phyloP scores from a whole-genome alignment of 345 rosid species.

The Salix koriyanagi region DNA sequence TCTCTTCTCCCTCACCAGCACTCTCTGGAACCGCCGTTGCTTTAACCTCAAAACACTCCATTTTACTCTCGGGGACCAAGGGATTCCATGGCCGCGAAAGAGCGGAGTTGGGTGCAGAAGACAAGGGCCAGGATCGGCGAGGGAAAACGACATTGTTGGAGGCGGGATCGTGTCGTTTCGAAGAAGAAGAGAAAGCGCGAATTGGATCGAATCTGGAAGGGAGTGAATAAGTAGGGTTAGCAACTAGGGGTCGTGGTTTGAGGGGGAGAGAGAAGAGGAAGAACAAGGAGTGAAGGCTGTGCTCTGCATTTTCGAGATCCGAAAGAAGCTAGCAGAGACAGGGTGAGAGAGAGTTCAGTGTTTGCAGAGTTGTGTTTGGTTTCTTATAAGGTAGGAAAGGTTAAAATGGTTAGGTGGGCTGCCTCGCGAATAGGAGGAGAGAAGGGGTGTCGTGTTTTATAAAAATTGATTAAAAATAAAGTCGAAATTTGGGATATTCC shows the following conservation, averaged over 20 bases:
- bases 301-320: conserved; percentile 67
- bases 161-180: conserved; percentile 30
- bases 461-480: too few relatives aligned
- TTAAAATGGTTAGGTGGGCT: too few relatives aligned
- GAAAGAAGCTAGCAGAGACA: not conserved
- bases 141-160: conserved; percentile 47
- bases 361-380: not conserved
- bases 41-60: conserved; percentile 37
- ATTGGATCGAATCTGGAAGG: conserved; percentile 25
- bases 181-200: conserved; percentile 27
- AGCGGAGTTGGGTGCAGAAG: conserved; percentile 21
- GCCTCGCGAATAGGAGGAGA: too few relatives aligned
- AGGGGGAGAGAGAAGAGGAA: conserved; percentile 30
- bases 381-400: not conserved
- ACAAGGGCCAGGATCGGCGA: conserved; percentile 60
- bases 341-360: not conserved
- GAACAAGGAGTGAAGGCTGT: conserved; percentile 42
- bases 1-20: conserved; percentile 46
- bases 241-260: conserved; percentile 20
- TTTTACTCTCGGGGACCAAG: conserved; percentile 19
- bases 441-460: too few relatives aligned
- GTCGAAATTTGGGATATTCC: too few relatives aligned
- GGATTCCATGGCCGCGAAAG: conserved; percentile 58
- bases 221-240: not conserved
- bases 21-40: conserved; percentile 66